phyloP scores from a whole-genome alignment of 2,329 filamentous ascomycete species.

The Chrysoporthe austroafricana region DNA sequence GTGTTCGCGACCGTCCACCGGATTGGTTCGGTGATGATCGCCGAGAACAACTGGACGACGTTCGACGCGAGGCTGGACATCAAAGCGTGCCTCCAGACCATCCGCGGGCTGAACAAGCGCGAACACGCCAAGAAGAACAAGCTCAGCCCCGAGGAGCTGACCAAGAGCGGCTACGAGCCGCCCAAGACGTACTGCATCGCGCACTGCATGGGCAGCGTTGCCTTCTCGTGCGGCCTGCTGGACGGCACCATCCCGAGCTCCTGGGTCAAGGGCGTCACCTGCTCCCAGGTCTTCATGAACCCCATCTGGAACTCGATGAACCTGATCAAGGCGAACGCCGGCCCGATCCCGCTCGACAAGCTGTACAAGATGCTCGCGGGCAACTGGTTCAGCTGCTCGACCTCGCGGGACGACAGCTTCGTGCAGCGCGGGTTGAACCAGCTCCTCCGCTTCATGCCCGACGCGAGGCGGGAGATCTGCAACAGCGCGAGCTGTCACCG shows the following conservation, averaged over 20 bases:
- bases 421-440: conserved; percentile 59
- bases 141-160: neutral
- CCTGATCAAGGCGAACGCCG: conserved; percentile 56
- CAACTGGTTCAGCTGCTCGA: conserved; percentile 59
- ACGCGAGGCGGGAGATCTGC: conserved; percentile 59
- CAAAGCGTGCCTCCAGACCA: conserved; percentile 56
- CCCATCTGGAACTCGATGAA: conserved; percentile 61
- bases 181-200: conserved; percentile 58
- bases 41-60: conserved; percentile 59
- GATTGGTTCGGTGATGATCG: conserved; percentile 56
- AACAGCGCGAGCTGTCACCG: conserved; percentile 66
- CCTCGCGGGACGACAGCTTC: conserved; percentile 49
- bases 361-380: conserved; percentile 54
- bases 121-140: conserved; percentile 31
- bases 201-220: conserved; percentile 68
- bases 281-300: conserved; percentile 67
- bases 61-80: conserved; percentile 65
- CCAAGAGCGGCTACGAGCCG: conserved; percentile 15
- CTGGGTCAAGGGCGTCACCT: conserved; percentile 63
- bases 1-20: conserved; percentile 62
- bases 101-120: conserved; percentile 46
- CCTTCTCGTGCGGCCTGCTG: conserved; percentile 60
- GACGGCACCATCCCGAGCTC: conserved; percentile 61
- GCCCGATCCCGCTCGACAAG: conserved; percentile 53
- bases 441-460: conserved; percentile 60